phyloP scores from a whole-genome alignment of 2,329 filamentous ascomycete genomes.

The Trichoderma pleuroti region DNA sequence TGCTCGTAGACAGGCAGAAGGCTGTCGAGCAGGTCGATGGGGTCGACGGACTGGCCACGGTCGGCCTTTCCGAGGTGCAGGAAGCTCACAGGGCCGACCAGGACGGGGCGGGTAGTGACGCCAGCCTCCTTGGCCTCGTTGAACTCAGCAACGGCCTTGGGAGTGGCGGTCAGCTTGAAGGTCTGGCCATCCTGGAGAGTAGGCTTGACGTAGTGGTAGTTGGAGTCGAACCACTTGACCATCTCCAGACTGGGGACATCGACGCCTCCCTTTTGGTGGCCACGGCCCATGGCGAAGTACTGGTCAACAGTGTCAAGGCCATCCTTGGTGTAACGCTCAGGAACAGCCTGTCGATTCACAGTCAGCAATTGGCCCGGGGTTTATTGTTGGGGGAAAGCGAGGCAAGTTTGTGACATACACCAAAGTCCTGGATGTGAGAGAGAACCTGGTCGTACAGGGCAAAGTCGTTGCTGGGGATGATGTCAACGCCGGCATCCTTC shows the following conservation, averaged over 20 bases:
- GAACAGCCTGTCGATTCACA: slow-evolving; percentile 61
- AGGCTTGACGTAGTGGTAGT: slow-evolving; percentile 99
- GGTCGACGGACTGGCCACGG: slow-evolving; percentile 86
- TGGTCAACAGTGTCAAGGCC: slow-evolving; percentile 85
- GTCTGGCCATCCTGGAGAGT: slow-evolving; percentile 95
- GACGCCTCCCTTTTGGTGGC: slow-evolving; percentile 89
- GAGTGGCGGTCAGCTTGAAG: slow-evolving; percentile 82
- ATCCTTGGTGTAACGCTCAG: slow-evolving; percentile 89
- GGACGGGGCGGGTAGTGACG: slow-evolving; percentile 85
- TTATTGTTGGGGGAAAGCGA: neutral
- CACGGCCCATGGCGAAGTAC: slow-evolving; percentile 99
- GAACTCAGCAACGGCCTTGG: slow-evolving; percentile 94
- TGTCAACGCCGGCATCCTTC: slow-evolving; percentile 94
- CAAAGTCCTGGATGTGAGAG: slow-evolving; percentile 96
- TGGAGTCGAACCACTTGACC: slow-evolving; percentile 99
- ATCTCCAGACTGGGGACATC: slow-evolving; percentile 96
- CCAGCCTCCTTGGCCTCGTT: slow-evolving; percentile 97
- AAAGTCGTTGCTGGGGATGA: slow-evolving; percentile 99
- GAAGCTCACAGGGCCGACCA: slow-evolving; percentile 96
- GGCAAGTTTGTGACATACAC: slow-evolving; percentile 56
- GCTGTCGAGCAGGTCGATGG: slow-evolving; percentile 90
- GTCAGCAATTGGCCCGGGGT: slow-evolving; percentile 17
- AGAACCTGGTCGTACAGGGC: slow-evolving; percentile 98
- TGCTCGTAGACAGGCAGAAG: slow-evolving; percentile 93
- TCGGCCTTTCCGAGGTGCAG: slow-evolving; percentile 97